phyloP scores from a whole-genome alignment of 441 rosid genomes.

The Pelargonium citronellum region DNA sequence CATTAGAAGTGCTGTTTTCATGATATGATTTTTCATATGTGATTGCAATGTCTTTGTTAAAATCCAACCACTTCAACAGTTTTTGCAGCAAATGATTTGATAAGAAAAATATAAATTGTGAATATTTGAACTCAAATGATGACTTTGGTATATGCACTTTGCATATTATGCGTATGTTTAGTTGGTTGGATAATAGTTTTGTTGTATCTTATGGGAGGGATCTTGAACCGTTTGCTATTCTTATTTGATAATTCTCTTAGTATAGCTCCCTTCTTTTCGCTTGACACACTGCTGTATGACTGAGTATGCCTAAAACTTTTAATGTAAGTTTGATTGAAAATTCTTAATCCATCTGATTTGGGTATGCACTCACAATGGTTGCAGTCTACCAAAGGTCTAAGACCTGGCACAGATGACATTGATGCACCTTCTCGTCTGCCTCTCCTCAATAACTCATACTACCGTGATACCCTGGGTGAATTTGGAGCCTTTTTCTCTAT shows the following conservation, averaged over 20 bases:
- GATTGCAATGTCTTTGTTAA: too few relatives aligned
- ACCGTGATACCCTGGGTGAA: constrained; percentile 80
- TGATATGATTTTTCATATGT: too few relatives aligned
- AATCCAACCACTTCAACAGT: too few relatives aligned
- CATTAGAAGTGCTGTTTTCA: too few relatives aligned
- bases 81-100: too few relatives aligned
- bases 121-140: too few relatives aligned
- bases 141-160: too few relatives aligned
- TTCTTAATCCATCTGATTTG: constrained; percentile 13
- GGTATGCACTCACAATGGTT: constrained; percentile 17
- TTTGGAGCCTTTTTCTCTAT: constrained; percentile 91
- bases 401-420: constrained; percentile 77
- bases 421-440: constrained; percentile 85
- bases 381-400: constrained; percentile 81
- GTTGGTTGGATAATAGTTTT: too few relatives aligned
- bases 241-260: constrained; percentile 9
- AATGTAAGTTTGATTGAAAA: neutral
- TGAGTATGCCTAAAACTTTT: neutral
- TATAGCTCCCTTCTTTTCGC: neutral
- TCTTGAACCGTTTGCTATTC: neutral
- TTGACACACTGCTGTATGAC: neutral
- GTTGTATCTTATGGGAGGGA: too few relatives aligned
- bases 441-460: constrained; percentile 67
- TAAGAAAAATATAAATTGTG: too few relatives aligned
- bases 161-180: too few relatives aligned